Evolutionary conservation across 495 filamentous ascomycete species (phyloP).

Genomic region (Daldinia decipiens): DNA sequence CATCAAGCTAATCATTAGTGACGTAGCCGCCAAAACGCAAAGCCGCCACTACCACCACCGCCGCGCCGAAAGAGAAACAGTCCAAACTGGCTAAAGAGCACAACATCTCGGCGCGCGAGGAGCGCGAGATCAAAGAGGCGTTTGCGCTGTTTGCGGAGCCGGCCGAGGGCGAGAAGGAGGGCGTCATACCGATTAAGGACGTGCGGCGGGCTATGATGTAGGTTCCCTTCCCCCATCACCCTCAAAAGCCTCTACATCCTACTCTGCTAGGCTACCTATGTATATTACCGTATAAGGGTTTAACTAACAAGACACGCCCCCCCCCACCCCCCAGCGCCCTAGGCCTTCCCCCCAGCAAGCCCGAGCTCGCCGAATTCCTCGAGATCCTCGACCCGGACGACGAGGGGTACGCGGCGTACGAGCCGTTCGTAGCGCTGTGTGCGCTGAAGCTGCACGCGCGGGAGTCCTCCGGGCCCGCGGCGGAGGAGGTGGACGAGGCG

Average conservation of each 20-base stretch:
- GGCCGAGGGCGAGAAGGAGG: constrained; percentile 73
- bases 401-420: constrained; percentile 78
- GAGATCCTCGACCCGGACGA: constrained; percentile 83
- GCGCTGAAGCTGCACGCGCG: constrained; percentile 78
- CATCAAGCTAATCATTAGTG: constrained; percentile 13
- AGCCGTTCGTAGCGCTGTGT: constrained; percentile 82
- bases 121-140: constrained; percentile 89
- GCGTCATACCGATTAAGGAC: constrained; percentile 78
- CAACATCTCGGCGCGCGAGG: constrained; percentile 82
- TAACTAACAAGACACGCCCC: neutral
- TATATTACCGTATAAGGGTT: too few relatives aligned
- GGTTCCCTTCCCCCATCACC: constrained; percentile 28
- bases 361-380: constrained; percentile 77
- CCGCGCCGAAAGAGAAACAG: constrained; percentile 52
- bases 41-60: constrained; percentile 38
- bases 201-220: constrained; percentile 87
- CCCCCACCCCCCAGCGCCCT: constrained; percentile 83
- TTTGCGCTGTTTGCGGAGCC: constrained; percentile 83
- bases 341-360: constrained; percentile 70
- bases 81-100: constrained; percentile 92
- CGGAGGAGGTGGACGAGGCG: constrained; percentile 78
- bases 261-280: neutral
- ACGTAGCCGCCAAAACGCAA: constrained; percentile 57
- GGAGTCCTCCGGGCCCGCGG: constrained; percentile 56
- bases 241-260: constrained; percentile 5